Percentiles rank a stretch among this genome's conserved stretches.
Evolutionary conservation across 2,329 filamentous ascomycete genomes (phyloP).

Genomic region (Ilyonectria sp.): DNA sequence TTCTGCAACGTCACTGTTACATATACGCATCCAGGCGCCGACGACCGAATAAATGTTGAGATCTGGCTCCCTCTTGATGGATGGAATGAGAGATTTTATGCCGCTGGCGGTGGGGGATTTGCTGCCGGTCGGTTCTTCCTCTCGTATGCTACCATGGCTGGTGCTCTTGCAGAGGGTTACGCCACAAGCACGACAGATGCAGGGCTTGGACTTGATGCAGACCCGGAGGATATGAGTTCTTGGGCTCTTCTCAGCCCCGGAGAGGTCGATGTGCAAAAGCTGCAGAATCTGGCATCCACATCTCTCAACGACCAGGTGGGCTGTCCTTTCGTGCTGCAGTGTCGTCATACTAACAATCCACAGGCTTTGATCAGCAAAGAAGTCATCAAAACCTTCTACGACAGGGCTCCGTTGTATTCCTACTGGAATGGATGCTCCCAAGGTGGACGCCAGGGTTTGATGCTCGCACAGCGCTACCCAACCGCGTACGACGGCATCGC

Average conservation of each 20-base stretch:
- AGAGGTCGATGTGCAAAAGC: background rate
- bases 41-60: conserved; percentile 1
- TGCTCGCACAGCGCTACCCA: conserved; percentile 7
- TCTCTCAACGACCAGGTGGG: conserved; percentile 13
- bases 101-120: conserved; percentile 3
- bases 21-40: background rate
- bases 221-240: background rate
- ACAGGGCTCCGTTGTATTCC: background rate
- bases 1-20: conserved; percentile 6
- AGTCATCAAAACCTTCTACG: background rate
- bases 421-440: background rate
- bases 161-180: conserved; percentile 5
- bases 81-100: background rate
- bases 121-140: conserved; percentile 3
- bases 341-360: background rate
- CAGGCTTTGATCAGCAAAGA: background rate
- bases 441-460: background rate
- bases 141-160: conserved; percentile 5
- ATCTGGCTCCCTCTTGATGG: background rate
- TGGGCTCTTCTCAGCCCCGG: conserved; percentile 3
- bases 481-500: conserved; percentile 2
- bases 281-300: background rate
- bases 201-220: background rate
- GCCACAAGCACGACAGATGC: conserved; percentile 4
- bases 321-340: too few relatives aligned